A percentile compares a stretch with the other conserved stretches of the same genome.
Conservation (phyloP, 306 rosid species). For the Quercus berberidifolia region DNA sequence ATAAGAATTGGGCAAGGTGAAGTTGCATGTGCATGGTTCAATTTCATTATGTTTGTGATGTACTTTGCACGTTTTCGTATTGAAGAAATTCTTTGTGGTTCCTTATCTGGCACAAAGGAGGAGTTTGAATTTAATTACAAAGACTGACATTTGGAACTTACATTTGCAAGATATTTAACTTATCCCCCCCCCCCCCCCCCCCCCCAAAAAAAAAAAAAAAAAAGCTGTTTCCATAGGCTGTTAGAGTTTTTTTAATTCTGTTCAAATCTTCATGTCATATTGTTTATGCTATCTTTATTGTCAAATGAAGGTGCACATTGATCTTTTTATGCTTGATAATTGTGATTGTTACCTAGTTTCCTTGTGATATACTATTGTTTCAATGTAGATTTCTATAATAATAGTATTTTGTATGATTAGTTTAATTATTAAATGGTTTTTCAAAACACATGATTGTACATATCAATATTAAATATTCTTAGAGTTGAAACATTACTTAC, state of each 20-base stretch:
- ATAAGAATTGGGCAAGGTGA: conserved; percentile 93
- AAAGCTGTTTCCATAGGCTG: not conserved
- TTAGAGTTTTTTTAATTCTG: not conserved
- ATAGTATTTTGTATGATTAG: not conserved
- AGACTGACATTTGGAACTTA: not conserved
- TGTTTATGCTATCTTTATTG: not conserved
- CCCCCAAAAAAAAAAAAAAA: not conserved
- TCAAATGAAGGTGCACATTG: not conserved
- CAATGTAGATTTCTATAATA: not conserved
- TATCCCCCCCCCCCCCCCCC: not conserved
- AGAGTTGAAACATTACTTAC: not conserved
- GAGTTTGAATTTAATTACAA: not conserved
- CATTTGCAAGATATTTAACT: not conserved
- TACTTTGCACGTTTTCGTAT: not conserved
- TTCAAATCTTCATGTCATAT: not conserved
- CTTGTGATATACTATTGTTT: not conserved
- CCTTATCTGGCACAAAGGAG: not conserved
- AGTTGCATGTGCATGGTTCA: conserved; percentile 3
- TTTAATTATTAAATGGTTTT: not conserved
- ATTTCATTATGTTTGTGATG: not conserved
- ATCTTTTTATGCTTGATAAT: not conserved
- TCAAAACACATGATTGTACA: not conserved
- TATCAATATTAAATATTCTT: not conserved
- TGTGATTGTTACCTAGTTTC: not conserved
- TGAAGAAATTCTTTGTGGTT: not conserved